Evolutionary conservation across 2,329 filamentous ascomycete species (phyloP).

Genomic region (Colletotrichum endophyticum): DNA sequence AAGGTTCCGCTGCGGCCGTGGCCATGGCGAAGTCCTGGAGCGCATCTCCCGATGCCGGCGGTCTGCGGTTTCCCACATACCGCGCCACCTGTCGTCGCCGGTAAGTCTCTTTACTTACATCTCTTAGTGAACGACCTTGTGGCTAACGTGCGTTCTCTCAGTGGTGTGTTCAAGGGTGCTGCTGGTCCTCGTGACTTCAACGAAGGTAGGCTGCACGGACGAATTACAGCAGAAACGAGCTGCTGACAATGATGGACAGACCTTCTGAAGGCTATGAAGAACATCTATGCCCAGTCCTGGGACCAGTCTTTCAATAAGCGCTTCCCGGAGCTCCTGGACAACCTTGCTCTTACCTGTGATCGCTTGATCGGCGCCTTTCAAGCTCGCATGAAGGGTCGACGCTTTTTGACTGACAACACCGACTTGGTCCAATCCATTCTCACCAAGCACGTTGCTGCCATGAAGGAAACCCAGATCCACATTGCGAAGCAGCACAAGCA

Average conservation of each 20-base stretch:
- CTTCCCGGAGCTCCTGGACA: slow-evolving; percentile 10
- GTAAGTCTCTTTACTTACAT: slow-evolving; percentile 32
- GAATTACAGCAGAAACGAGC: neutral
- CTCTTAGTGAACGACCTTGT: neutral
- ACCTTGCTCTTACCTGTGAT: neutral
- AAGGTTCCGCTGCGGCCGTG: neutral
- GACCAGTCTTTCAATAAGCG: slow-evolving; percentile 28
- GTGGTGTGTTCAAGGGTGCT: neutral
- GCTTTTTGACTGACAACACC: neutral
- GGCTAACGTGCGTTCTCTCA: neutral
- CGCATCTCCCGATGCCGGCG: neutral
- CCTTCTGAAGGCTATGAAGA: slow-evolving; percentile 26
- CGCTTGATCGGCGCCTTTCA: neutral
- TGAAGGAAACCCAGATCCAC: neutral
- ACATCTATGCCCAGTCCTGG: slow-evolving; percentile 23
- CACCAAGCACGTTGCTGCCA: neutral
- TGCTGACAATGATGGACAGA: slow-evolving; percentile 4
- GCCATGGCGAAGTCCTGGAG: slow-evolving; percentile 36
- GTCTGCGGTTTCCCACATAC: slow-evolving; percentile 26
- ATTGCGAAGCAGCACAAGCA: neutral
- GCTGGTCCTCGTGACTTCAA: slow-evolving; percentile 3
- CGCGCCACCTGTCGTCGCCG: slow-evolving; percentile 48
- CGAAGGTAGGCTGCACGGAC: neutral
- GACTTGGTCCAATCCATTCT: neutral
- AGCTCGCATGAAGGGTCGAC: neutral